Conservation (phyloP, 2,329 filamentous ascomycete genomes). For the Fusarium duplospermum region DNA sequence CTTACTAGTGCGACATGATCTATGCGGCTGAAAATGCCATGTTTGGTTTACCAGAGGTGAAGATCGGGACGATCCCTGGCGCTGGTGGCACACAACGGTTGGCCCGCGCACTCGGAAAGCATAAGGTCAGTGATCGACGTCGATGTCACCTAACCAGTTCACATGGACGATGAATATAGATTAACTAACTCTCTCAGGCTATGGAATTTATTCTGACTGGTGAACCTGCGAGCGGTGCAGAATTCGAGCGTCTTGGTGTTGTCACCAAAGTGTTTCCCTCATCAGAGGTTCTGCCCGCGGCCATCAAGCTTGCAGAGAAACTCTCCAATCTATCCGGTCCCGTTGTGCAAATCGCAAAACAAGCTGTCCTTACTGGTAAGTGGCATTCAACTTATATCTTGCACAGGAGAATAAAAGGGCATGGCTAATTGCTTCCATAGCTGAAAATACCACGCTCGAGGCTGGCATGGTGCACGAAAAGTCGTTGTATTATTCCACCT, state of each 20-base stretch:
- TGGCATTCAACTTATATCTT: neutral
- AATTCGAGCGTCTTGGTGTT: slow-evolving; percentile 28
- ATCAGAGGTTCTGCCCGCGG: slow-evolving; percentile 19
- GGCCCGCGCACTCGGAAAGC: slow-evolving; percentile 47
- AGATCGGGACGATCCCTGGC: slow-evolving; percentile 49
- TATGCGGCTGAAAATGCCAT: slow-evolving; percentile 46
- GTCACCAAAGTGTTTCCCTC: slow-evolving; percentile 30
- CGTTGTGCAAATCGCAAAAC: slow-evolving; percentile 27
- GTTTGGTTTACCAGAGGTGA: slow-evolving; percentile 52
- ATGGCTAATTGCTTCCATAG: slow-evolving; percentile 5
- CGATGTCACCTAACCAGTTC: neutral
- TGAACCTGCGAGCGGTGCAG: slow-evolving; percentile 27
- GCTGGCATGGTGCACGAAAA: slow-evolving; percentile 33
- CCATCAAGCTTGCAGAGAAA: slow-evolving; percentile 20
- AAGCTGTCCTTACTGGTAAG: slow-evolving; percentile 30
- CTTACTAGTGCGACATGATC: slow-evolving; percentile 48
- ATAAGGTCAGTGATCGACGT: slow-evolving; percentile 39
- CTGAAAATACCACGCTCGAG: slow-evolving; percentile 16
- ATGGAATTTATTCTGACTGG: slow-evolving; percentile 34
- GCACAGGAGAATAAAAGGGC: too few relatives aligned
- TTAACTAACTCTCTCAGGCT: slow-evolving; percentile 7
- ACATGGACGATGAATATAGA: neutral
- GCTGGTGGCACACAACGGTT: slow-evolving; percentile 50
- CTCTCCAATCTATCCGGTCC: slow-evolving; percentile 25
- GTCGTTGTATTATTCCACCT: slow-evolving; percentile 30